A percentile compares a stretch with the other conserved stretches of the same genome.
Evolutionary conservation across 1,284 basidiomycete genomes (phyloP).

Genomic region (Volvariella surrecta): DNA sequence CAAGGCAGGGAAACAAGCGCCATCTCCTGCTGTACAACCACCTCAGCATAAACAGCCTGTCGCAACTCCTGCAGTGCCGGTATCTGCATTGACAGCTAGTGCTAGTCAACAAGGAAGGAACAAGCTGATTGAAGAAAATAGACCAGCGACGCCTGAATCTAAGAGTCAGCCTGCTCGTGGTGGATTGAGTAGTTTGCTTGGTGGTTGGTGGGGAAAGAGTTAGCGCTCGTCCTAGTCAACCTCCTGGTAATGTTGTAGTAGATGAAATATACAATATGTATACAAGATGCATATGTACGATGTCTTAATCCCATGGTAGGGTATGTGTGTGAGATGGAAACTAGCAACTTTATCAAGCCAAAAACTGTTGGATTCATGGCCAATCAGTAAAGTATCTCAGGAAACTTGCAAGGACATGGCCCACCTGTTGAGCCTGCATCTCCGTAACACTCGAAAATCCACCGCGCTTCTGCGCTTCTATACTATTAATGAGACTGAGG

Average conservation of each 20-base stretch:
- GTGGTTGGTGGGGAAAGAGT: slow-evolving; percentile 39
- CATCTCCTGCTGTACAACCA: slow-evolving; percentile 1
- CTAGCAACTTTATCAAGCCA: no score
- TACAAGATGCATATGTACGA: no score
- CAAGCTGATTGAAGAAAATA: slow-evolving; percentile 23
- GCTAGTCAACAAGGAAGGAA: slow-evolving; percentile 19
- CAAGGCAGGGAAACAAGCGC: slow-evolving; percentile 53
- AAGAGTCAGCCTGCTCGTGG: slow-evolving; percentile 21
- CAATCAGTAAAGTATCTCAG: no score
- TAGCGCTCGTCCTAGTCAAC: no score
- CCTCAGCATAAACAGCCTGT: background rate
- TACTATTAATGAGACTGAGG: slow-evolving; percentile 54
- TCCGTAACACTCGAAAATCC: slow-evolving; percentile 49
- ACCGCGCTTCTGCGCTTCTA: slow-evolving; percentile 50
- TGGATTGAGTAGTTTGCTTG: slow-evolving; percentile 32
- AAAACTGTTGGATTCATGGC: background rate
- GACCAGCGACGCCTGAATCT: slow-evolving; percentile 20
- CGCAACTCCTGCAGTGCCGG: background rate
- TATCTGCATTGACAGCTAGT: slow-evolving; percentile 5
- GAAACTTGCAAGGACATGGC: slow-evolving; percentile 8
- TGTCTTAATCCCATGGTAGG: no score
- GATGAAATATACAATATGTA: no score
- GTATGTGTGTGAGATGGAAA: no score
- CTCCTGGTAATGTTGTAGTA: background rate
- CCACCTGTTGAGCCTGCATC: slow-evolving; percentile 34